These are phyloP conservation scores for Ilex aquifolium DNA, from an alignment of 257 asterid genomes.

Conservation along the genomic window DNA sequence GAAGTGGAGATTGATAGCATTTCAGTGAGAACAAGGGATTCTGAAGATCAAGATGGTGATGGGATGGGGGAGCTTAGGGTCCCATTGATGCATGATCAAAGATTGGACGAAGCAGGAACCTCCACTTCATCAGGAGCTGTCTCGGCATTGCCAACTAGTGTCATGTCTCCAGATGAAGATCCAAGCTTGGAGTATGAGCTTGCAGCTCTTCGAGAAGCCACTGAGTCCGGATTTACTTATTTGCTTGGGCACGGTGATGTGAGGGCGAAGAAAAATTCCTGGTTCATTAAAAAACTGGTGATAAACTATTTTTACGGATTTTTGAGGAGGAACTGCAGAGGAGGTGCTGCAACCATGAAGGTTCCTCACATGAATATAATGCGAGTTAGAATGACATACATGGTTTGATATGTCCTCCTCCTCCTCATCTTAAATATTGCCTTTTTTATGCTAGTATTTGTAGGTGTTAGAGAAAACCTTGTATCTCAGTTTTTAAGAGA, in stretches of 20 bases:
- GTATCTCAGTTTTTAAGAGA: no score
- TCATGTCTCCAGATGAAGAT: constrained; percentile 56
- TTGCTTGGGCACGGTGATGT: constrained; percentile 86
- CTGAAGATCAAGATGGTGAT: constrained; percentile 29
- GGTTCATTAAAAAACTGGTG: constrained; percentile 69
- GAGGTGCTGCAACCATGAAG: constrained; percentile 84
- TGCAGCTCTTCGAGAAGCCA: constrained; percentile 67
- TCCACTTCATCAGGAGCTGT: constrained; percentile 14
- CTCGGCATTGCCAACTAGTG: constrained; percentile 42
- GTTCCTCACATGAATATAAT: constrained; percentile 83
- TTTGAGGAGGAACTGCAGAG: constrained; percentile 88
- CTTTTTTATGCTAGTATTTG: no score
- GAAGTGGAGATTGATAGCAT: constrained; percentile 38
- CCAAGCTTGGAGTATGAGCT: constrained; percentile 85
- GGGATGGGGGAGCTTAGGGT: constrained; percentile 35
- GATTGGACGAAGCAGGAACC: constrained; percentile 19
- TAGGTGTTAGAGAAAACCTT: no score
- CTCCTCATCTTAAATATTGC: not conserved
- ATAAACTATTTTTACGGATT: constrained; percentile 83
- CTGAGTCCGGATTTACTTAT: constrained; percentile 75
- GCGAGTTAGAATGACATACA: constrained; percentile 77
- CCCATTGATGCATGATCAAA: constrained; percentile 52
- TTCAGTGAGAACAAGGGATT: constrained; percentile 38
- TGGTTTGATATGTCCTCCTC: constrained; percentile 48
- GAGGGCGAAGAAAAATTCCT: constrained; percentile 73